These are phyloP conservation scores for Panaeolus papilionaceus DNA, from an alignment of 768 basidiomycete genomes.

Conservation along the genomic window DNA sequence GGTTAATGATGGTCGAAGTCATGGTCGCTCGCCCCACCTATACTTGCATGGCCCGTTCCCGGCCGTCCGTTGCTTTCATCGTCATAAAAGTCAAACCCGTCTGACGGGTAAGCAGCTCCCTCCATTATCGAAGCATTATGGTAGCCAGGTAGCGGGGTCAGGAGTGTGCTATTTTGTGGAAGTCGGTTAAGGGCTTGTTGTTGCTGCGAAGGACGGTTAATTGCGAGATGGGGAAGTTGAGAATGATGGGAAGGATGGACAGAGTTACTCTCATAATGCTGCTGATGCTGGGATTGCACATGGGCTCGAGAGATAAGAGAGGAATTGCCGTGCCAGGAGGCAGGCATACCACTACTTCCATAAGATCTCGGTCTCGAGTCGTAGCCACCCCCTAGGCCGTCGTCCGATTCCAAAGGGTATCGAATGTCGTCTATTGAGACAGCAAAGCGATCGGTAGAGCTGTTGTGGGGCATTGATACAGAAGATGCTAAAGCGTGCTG, in stretches of 20 bases:
- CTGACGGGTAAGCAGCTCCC: conserved; percentile 29
- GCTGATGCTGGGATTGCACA: conserved; percentile 21
- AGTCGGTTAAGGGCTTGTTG: conserved; percentile 48
- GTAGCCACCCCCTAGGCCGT: conserved; percentile 32
- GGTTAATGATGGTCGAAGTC: conserved; percentile 18
- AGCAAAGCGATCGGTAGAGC: conserved; percentile 35
- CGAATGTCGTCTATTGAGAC: conserved; percentile 39
- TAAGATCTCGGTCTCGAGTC: conserved; percentile 37
- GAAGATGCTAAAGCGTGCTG: conserved; percentile 36
- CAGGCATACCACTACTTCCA: conserved; percentile 29
- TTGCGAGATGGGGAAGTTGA: conserved; percentile 35
- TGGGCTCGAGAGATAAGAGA: conserved; percentile 21
- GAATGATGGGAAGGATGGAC: conserved; percentile 37
- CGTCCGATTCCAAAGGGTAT: conserved; percentile 40
- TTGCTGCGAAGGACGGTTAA: conserved; percentile 34
- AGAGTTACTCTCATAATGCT: conserved; percentile 23
- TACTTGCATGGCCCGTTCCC: conserved; percentile 47
- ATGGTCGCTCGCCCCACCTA: conserved; percentile 20
- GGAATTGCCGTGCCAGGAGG: conserved; percentile 43
- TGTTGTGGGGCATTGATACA: conserved; percentile 32
- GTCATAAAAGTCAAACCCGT: conserved; percentile 45
- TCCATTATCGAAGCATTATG: conserved; percentile 47
- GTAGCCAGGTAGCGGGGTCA: conserved; percentile 74
- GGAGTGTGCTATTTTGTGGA: conserved; percentile 68
- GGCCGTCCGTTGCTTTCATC: conserved; percentile 46